Conservation (phyloP, 1,139 yeast species). For the Candida sanyaensis region DNA sequence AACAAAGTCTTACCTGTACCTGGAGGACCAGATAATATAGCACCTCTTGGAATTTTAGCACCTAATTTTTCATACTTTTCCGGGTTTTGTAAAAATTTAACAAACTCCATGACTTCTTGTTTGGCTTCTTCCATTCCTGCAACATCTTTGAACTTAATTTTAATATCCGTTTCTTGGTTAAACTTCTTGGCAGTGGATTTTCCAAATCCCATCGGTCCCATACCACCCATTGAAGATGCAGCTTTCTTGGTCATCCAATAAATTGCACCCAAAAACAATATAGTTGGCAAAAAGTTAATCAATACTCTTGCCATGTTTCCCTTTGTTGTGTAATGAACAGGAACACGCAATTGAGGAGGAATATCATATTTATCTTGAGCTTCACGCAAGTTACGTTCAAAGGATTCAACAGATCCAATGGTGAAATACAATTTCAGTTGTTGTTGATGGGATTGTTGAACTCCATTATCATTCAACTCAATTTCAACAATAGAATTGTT, state of each 20-base stretch:
- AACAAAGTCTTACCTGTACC: slow-evolving; percentile 98
- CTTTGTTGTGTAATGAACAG: slow-evolving; percentile 76
- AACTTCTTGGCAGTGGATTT: slow-evolving; percentile 88
- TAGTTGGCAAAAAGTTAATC: slow-evolving; percentile 78
- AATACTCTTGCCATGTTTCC: slow-evolving; percentile 64
- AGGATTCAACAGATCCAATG: slow-evolving; percentile 90
- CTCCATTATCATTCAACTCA: slow-evolving; percentile 42
- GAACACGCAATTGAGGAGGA: slow-evolving; percentile 67
- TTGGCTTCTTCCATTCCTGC: slow-evolving; percentile 99
- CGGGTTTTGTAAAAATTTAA: slow-evolving; percentile 87
- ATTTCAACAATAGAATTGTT: slow-evolving; percentile 41
- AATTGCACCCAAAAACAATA: slow-evolving; percentile 81
- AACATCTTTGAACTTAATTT: slow-evolving; percentile 86
- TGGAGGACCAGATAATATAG: slow-evolving; percentile 97
- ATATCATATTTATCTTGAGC: slow-evolving; percentile 72
- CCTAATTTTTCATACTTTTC: slow-evolving; percentile 87
- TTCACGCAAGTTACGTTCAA: slow-evolving; percentile 78
- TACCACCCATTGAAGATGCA: slow-evolving; percentile 51
- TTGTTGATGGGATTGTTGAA: slow-evolving; percentile 25
- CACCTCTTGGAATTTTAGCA: slow-evolving; percentile 97
- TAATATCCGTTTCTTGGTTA: slow-evolving; percentile 89
- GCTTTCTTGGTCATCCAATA: slow-evolving; percentile 68
- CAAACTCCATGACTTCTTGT: slow-evolving; percentile 97
- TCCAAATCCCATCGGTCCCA: slow-evolving; percentile 74
- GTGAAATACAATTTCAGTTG: slow-evolving; percentile 50